Evolutionary conservation across 148 eudicot species (phyloP).

Genomic region (Chenopodium suecicum): DNA sequence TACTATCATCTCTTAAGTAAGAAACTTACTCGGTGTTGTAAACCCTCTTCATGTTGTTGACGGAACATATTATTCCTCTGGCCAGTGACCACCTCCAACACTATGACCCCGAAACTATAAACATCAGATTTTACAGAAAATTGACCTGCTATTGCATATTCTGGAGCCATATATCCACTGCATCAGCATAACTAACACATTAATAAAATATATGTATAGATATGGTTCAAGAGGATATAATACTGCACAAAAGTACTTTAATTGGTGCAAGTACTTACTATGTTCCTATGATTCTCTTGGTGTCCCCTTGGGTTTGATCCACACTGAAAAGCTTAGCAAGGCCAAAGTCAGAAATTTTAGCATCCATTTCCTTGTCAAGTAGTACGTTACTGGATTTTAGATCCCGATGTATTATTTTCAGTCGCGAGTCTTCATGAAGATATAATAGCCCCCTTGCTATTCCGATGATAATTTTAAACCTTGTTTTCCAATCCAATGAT

Average conservation of each 20-base stretch:
- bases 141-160: constrained; percentile 15
- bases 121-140: constrained; percentile 32
- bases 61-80: constrained; percentile 13
- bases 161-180: constrained; percentile 25
- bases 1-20: no score
- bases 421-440: constrained; percentile 22
- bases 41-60: constrained; percentile 5
- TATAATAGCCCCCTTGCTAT: constrained; percentile 9
- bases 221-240: no score
- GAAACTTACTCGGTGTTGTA: constrained; percentile 19
- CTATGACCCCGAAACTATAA: constrained; percentile 33
- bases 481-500: not conserved
- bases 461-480: constrained; percentile 7
- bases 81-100: constrained; percentile 29
- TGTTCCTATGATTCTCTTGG: constrained; percentile 21
- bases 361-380: constrained; percentile 24
- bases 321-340: constrained; percentile 17
- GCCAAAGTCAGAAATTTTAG: constrained; percentile 28
- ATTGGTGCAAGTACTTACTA: not conserved
- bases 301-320: constrained; percentile 19
- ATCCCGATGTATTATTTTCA: constrained; percentile 28
- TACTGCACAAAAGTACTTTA: no score
- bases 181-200: not conserved
- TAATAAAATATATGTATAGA: no score
- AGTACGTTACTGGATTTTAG: constrained; percentile 22